Percentiles rank a stretch among this genome's conserved stretches.
Conservation (phyloP, 108 stramenopile species). For the Licmophora abbreviata region DNA sequence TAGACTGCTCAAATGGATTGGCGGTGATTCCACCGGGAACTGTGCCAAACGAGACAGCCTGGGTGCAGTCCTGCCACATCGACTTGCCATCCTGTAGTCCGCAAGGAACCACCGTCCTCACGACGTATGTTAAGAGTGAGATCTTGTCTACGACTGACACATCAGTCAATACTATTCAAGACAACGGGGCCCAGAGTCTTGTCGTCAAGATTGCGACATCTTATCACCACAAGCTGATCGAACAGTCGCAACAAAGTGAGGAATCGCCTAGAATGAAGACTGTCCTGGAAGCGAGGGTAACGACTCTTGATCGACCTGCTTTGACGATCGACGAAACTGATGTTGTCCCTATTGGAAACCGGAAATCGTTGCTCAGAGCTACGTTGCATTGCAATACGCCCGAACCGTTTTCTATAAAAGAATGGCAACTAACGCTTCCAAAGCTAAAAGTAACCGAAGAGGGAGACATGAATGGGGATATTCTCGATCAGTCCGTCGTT, state of each 20-base stretch:
- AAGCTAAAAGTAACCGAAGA: constrained; percentile 26
- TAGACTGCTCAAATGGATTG: constrained; percentile 51
- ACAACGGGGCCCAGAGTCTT: constrained; percentile 27
- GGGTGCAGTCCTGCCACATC: constrained; percentile 41
- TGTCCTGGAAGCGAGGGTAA: constrained; percentile 47
- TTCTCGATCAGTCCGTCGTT: constrained; percentile 36
- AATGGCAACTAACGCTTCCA: constrained; percentile 48
- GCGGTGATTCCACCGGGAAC: constrained; percentile 47
- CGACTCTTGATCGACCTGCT: constrained; percentile 54
- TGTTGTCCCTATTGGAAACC: constrained; percentile 18
- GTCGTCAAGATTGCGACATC: constrained; percentile 40
- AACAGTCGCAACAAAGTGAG: constrained; percentile 21
- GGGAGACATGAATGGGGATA: constrained; percentile 40
- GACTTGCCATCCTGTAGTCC: constrained; percentile 33
- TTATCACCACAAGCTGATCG: constrained; percentile 35
- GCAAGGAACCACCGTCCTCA: constrained; percentile 34
- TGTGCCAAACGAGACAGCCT: constrained; percentile 31
- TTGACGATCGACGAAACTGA: constrained; percentile 47
- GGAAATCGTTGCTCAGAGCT: constrained; percentile 41
- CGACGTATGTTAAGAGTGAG: constrained; percentile 47
- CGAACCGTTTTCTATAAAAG: constrained; percentile 46
- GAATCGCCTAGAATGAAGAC: constrained; percentile 40
- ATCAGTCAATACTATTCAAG: constrained; percentile 9
- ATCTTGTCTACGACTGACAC: constrained; percentile 15
- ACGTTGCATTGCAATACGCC: constrained; percentile 57